A percentile compares a stretch with the other conserved stretches of the same genome.
Conservation (phyloP, 257 asterid genomes). For the Sherardia arvensis region DNA sequence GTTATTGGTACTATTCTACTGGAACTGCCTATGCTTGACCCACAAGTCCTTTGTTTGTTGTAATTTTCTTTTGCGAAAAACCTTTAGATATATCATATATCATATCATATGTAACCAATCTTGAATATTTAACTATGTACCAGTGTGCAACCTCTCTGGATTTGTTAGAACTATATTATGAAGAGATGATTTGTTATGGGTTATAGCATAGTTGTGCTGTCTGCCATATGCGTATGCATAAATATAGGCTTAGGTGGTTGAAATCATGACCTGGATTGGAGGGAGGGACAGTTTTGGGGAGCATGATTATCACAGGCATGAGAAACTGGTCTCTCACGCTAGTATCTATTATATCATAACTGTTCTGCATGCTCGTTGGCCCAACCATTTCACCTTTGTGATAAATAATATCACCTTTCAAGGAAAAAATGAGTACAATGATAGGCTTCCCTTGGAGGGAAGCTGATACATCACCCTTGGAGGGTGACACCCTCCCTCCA, state of each 20-base stretch:
- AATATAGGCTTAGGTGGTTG: background rate
- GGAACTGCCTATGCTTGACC: background rate
- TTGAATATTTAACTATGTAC: background rate
- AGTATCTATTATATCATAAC: background rate
- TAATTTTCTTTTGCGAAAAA: conserved; percentile 20
- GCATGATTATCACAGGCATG: background rate
- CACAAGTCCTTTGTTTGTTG: conserved; percentile 21
- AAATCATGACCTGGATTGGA: background rate
- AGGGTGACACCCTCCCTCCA: too few relatives aligned
- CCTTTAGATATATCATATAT: too few relatives aligned
- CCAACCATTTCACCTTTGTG: background rate
- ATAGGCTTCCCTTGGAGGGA: too few relatives aligned
- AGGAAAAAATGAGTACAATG: too few relatives aligned
- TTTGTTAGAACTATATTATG: background rate
- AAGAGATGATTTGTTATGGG: background rate
- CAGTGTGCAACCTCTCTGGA: background rate
- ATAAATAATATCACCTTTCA: background rate
- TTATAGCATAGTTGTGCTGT: background rate
- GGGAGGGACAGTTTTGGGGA: conserved; percentile 1
- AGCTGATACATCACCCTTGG: too few relatives aligned
- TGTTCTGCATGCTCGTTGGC: background rate
- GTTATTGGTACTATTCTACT: conserved; percentile 4
- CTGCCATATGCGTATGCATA: background rate
- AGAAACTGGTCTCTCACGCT: background rate
- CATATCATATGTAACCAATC: background rate